Conservation (phyloP, 768 basidiomycete species). For the Coprinopsis marcescibilis region DNA sequence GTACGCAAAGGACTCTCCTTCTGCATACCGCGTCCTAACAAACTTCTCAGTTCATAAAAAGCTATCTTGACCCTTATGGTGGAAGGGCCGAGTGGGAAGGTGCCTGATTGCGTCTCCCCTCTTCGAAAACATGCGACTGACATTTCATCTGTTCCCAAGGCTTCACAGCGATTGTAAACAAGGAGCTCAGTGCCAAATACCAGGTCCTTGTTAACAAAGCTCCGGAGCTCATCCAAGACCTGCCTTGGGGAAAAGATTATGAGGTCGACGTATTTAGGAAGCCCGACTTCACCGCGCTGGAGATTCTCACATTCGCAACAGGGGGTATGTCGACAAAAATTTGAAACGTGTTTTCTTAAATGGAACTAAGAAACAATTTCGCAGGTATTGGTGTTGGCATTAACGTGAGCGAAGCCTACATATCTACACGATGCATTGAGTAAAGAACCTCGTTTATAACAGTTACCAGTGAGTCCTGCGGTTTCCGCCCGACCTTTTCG, state of each 20-base stretch:
- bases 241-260: conserved; percentile 74
- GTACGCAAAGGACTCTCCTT: conserved; percentile 28
- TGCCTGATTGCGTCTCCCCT: conserved; percentile 17
- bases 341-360: too few relatives aligned
- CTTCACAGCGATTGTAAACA: conserved; percentile 86
- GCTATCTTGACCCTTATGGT: conserved; percentile 85
- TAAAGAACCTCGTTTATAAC: conserved; percentile 40
- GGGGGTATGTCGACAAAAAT: conserved; percentile 67
- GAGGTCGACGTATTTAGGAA: conserved; percentile 74
- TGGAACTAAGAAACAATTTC: conserved; percentile 6
- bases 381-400: conserved; percentile 83
- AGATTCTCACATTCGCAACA: conserved; percentile 78
- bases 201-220: conserved; percentile 69
- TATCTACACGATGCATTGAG: not conserved
- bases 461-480: conserved; percentile 15
- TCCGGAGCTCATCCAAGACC: conserved; percentile 71
- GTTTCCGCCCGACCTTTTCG: not conserved
- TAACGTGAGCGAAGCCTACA: conserved; percentile 48
- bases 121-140: too few relatives aligned
- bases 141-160: conserved; percentile 35
- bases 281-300: conserved; percentile 84
- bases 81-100: conserved; percentile 94
- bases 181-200: conserved; percentile 77
- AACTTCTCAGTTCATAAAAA: conserved; percentile 60
- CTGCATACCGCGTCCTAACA: not conserved